Evolutionary conservation across 1,284 basidiomycete species (phyloP).

Genomic region (Hypsizygus ulmarius): DNA sequence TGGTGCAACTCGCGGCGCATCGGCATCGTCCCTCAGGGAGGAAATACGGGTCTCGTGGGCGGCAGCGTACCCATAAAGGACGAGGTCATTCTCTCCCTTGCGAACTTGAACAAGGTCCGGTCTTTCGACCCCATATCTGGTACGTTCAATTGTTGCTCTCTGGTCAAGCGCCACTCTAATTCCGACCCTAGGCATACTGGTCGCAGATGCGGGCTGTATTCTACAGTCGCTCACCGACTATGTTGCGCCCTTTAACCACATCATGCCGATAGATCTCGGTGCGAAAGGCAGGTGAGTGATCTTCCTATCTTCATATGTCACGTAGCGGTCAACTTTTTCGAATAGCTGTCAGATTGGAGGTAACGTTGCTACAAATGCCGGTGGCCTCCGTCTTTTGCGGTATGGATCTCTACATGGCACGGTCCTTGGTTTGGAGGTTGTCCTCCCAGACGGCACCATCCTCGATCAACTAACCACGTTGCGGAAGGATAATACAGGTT

Average conservation of each 20-base stretch:
- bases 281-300: conserved; percentile 87
- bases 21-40: conserved; percentile 94
- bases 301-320: background rate
- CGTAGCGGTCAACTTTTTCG: conserved; percentile 8
- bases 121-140: conserved; percentile 93
- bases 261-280: conserved; percentile 97
- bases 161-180: conserved; percentile 11
- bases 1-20: conserved; percentile 81
- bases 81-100: conserved; percentile 85
- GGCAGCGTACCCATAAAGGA: conserved; percentile 90
- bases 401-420: conserved; percentile 96
- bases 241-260: conserved; percentile 86
- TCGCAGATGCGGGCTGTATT: conserved; percentile 90
- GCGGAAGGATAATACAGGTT: conserved; percentile 97
- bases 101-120: conserved; percentile 83
- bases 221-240: conserved; percentile 90
- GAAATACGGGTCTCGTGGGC: conserved; percentile 98
- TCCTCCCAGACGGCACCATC: conserved; percentile 95
- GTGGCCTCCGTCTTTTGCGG: conserved; percentile 88
- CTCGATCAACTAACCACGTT: conserved; percentile 81
- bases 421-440: conserved; percentile 96
- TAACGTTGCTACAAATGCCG: conserved; percentile 97
- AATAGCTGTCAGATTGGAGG: conserved; percentile 95
- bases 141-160: conserved; percentile 31
- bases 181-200: conserved; percentile 56